Conservation (phyloP, 768 basidiomycete genomes). For the Tricholoma furcatifolium region DNA sequence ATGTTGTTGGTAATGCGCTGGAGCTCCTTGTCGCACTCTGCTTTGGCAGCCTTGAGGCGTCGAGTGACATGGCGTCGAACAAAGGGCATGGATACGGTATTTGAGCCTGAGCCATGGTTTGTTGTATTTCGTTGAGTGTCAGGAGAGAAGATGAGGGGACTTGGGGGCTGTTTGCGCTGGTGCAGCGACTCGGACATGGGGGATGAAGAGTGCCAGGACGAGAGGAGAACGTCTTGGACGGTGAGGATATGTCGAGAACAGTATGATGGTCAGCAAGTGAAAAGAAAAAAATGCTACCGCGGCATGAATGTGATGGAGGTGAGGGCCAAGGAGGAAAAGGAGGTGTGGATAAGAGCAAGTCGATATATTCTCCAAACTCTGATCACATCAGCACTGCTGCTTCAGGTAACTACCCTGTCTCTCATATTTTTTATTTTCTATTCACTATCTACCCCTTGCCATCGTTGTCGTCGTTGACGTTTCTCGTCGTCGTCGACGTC, state of each 20-base stretch:
- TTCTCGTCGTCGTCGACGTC: neutral
- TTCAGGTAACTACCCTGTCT: conserved; percentile 8
- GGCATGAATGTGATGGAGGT: conserved; percentile 29
- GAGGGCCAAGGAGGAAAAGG: conserved; percentile 16
- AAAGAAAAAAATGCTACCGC: conserved; percentile 18
- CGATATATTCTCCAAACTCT: conserved; percentile 12
- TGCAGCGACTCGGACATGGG: conserved; percentile 52
- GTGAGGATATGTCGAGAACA: conserved; percentile 15
- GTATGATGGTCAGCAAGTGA: conserved; percentile 10
- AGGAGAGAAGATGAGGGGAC: conserved; percentile 77
- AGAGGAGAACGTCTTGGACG: conserved; percentile 14
- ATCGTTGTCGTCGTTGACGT: too few species aligned
- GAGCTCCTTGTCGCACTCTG: conserved; percentile 95
- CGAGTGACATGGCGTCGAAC: conserved; percentile 91
- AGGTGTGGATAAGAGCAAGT: conserved; percentile 18
- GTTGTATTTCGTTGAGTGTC: conserved; percentile 47
- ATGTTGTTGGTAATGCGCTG: conserved; percentile 92
- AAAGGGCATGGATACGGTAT: conserved; percentile 89
- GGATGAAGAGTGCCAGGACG: conserved; percentile 17
- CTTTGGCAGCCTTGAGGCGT: conserved; percentile 90
- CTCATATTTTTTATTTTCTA: neutral
- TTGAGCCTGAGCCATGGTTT: conserved; percentile 53
- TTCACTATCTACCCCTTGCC: too few species aligned
- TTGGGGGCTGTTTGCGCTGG: conserved; percentile 64
- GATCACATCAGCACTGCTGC: conserved; percentile 20